Evolutionary conservation across 495 filamentous ascomycete genomes (phyloP).

Genomic region (Tuber brumale): DNA sequence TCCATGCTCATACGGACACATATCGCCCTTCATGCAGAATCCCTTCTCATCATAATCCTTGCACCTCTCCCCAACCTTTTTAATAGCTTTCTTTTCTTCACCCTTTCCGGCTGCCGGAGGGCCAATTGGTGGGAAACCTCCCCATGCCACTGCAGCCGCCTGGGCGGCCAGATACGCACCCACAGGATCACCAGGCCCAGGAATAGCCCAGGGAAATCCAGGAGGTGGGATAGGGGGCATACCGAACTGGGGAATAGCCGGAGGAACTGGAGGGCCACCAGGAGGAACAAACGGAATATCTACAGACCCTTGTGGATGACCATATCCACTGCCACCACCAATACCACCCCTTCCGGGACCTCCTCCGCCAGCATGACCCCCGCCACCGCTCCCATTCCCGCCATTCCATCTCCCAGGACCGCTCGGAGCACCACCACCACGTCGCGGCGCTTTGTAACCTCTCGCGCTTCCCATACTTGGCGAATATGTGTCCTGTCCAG

Average conservation of each 20-base stretch:
- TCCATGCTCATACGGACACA: conserved; percentile 81
- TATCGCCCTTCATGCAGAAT: conserved; percentile 68
- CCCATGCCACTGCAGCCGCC: conserved; percentile 56
- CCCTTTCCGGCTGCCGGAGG: conserved; percentile 46
- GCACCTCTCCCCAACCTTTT: conserved; percentile 56
- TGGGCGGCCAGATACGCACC: conserved; percentile 66
- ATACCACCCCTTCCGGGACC: conserved; percentile 34
- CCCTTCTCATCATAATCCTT: conserved; percentile 85
- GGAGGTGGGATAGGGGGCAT: conserved; percentile 39
- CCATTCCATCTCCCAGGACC: conserved; percentile 48
- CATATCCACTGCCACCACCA: conserved; percentile 12
- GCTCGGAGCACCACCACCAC: conserved; percentile 50
- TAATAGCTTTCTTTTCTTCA: conserved; percentile 42
- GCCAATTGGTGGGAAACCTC: conserved; percentile 47
- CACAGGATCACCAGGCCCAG: conserved; percentile 59
- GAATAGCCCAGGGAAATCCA: conserved; percentile 48
- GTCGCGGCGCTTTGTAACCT: conserved; percentile 65
- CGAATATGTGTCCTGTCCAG: conserved; percentile 44
- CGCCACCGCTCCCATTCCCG: conserved; percentile 38
- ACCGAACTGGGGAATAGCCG: conserved; percentile 44
- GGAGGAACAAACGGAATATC: conserved; percentile 34
- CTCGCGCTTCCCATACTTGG: conserved; percentile 48
- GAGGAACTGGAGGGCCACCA: conserved; percentile 25
- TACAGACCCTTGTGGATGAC: conserved; percentile 16
- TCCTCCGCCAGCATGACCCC: conserved; percentile 19